Conservation (phyloP, 2,329 filamentous ascomycete species). For the Aspergillus candidus region DNA sequence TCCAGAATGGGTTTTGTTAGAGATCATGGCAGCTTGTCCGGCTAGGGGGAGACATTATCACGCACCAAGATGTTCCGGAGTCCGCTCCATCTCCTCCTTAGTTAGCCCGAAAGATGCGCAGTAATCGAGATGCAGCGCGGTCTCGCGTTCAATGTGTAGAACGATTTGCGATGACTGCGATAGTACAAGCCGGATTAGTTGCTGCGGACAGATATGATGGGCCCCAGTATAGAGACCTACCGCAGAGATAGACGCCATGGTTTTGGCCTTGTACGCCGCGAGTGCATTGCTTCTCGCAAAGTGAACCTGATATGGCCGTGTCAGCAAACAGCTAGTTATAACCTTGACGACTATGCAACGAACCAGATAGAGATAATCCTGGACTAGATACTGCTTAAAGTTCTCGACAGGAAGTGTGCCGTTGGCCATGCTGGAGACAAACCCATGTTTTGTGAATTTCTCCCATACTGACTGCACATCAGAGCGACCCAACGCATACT, state of each 20-base stretch:
- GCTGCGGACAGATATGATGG: neutral
- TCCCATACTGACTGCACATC: slow-evolving; percentile 73
- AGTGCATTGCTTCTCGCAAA: slow-evolving; percentile 83
- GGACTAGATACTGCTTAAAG: slow-evolving; percentile 84
- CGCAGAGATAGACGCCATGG: slow-evolving; percentile 63
- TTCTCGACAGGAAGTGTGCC: slow-evolving; percentile 67
- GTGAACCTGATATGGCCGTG: slow-evolving; percentile 54
- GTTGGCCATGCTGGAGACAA: slow-evolving; percentile 69
- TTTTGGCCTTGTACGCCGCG: slow-evolving; percentile 75
- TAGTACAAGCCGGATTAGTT: neutral
- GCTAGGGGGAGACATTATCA: neutral
- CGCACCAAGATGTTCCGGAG: slow-evolving; percentile 67
- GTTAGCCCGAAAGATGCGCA: slow-evolving; percentile 75
- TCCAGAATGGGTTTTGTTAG: slow-evolving; percentile 4
- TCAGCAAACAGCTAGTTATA: slow-evolving; percentile 2
- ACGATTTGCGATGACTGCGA: slow-evolving; percentile 62
- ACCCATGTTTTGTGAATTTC: slow-evolving; percentile 71
- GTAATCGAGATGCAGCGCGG: slow-evolving; percentile 73
- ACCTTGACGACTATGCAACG: slow-evolving; percentile 13
- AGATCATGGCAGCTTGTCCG: neutral
- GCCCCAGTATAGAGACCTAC: slow-evolving; percentile 41
- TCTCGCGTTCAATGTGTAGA: slow-evolving; percentile 70
- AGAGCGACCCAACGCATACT: slow-evolving; percentile 69
- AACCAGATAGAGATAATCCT: slow-evolving; percentile 87
- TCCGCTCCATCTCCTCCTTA: slow-evolving; percentile 62